Evolutionary conservation across 1,284 basidiomycete genomes (phyloP), one percentile per base, ranked within the genome.

Genomic region (Sanghuangporus baumii): DNA sequence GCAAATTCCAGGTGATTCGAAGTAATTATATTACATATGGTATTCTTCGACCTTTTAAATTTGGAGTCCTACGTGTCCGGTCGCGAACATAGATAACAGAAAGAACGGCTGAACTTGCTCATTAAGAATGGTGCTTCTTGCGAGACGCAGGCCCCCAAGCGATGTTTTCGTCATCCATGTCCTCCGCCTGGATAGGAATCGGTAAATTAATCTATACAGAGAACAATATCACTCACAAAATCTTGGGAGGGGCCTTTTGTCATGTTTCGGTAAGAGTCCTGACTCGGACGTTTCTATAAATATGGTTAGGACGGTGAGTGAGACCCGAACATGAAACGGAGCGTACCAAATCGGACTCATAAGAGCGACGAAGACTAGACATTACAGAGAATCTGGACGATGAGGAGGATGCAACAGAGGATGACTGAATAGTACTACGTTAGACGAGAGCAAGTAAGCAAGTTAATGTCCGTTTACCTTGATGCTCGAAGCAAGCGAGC

Each of bases 101-200:
- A n/a, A n/a, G n/a, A n/a, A n/a, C 16, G 6, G 16, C 16, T 6
- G 20, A 18, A n/a, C 16, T 7, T 6, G 43, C 43, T 18, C 43
- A 5, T 46, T 18, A 46, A 46, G 43, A n/a, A 7, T 7, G 9
- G 43, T 11, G 20, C 58, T 52, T 60, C 34, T 51, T 51, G 20
- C 50, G 50, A 11, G 51, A 23, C 1, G 46, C 54, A 38, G 60
- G 60, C 16, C 60, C 60, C 60, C 60, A 61, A 6, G 60, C 60
- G 26, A 61, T 9, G 23, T 61, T 61, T 26, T 61, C 60, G 41
- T 61, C 60, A 7, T 61, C 60, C 23, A 61, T 61, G 36, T 61
- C 54, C 36, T 61, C 52, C 6, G 60, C 60, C 60, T 61, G 6
- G 18, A n/a, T 6, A 51, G 14, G 6, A 51, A 26, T 51, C 16